Evolutionary conservation across 106 monocot species (phyloP).

Genomic region (Alisma plantagoaquatica): DNA sequence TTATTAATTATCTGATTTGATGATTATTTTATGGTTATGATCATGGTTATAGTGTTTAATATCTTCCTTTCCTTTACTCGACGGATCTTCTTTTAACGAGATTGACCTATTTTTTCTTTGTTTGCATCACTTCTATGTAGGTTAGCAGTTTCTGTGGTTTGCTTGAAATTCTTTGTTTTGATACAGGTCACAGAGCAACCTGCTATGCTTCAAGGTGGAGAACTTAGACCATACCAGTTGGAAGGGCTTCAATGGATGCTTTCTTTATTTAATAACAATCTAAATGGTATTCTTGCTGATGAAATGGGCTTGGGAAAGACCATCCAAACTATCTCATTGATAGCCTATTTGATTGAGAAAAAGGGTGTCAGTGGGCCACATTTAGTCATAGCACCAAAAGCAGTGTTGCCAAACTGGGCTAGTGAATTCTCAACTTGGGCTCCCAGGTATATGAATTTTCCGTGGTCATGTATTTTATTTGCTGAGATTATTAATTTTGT

Average conservation of each 20-base stretch:
- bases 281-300: constrained; percentile 98
- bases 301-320: constrained; percentile 99
- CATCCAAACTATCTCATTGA: constrained; percentile 87
- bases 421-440: constrained; percentile 91
- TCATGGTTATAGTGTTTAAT: no score
- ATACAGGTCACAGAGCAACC: constrained; percentile 96
- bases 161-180: no score
- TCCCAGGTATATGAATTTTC: constrained; percentile 44
- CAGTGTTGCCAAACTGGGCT: constrained; percentile 94
- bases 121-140: no score
- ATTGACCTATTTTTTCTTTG: no score
- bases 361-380: constrained; percentile 87
- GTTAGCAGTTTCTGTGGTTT: no score
- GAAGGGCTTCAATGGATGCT: constrained; percentile 99
- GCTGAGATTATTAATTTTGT: neutral
- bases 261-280: constrained; percentile 95
- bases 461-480: neutral
- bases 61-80: no score
- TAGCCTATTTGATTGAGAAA: constrained; percentile 84
- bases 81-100: no score
- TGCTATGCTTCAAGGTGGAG: constrained; percentile 80
- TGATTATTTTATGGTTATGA: no score
- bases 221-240: constrained; percentile 86
- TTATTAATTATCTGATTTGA: no score
- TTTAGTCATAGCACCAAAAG: constrained; percentile 93